Conservation (phyloP, 2,329 filamentous ascomycete genomes). For the Claviceps maximensis region DNA sequence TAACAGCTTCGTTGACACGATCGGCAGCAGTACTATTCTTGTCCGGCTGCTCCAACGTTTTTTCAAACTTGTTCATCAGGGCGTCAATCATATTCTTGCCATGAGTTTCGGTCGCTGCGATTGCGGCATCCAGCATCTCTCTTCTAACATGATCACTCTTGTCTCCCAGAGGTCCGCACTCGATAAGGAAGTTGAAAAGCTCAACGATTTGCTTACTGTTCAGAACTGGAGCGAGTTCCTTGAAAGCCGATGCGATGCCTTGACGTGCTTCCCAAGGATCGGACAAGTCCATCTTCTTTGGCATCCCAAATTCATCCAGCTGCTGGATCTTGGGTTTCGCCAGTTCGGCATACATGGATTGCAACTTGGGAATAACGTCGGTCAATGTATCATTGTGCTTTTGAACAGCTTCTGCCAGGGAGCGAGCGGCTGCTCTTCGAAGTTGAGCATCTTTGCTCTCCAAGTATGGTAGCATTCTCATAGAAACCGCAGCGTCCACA, state of each 20-base stretch:
- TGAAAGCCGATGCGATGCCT: conserved; percentile 78
- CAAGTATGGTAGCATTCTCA: conserved; percentile 63
- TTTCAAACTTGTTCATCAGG: conserved; percentile 86
- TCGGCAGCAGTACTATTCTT: conserved; percentile 72
- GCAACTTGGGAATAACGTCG: conserved; percentile 49
- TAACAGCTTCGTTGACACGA: conserved; percentile 89
- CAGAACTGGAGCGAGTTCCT: conserved; percentile 62
- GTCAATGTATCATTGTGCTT: conserved; percentile 46
- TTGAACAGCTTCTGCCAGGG: conserved; percentile 61
- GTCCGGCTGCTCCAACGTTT: conserved; percentile 72
- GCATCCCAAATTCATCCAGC: conserved; percentile 89
- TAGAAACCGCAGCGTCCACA: conserved; percentile 50
- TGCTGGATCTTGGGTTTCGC: conserved; percentile 73
- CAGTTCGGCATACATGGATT: conserved; percentile 60
- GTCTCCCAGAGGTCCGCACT: conserved; percentile 77
- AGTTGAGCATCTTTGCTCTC: conserved; percentile 70
- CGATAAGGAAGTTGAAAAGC: conserved; percentile 77
- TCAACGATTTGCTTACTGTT: conserved; percentile 55
- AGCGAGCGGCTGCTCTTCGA: conserved; percentile 67
- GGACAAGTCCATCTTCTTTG: conserved; percentile 70
- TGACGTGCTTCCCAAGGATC: conserved; percentile 89
- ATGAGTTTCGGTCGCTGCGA: conserved; percentile 64
- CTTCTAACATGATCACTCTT: conserved; percentile 61
- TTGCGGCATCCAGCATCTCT: conserved; percentile 87
- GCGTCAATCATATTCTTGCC: conserved; percentile 74